These are phyloP conservation scores for Achaetomiella virescens DNA, from an alignment of 495 filamentous ascomycete genomes.

Conservation along the genomic window DNA sequence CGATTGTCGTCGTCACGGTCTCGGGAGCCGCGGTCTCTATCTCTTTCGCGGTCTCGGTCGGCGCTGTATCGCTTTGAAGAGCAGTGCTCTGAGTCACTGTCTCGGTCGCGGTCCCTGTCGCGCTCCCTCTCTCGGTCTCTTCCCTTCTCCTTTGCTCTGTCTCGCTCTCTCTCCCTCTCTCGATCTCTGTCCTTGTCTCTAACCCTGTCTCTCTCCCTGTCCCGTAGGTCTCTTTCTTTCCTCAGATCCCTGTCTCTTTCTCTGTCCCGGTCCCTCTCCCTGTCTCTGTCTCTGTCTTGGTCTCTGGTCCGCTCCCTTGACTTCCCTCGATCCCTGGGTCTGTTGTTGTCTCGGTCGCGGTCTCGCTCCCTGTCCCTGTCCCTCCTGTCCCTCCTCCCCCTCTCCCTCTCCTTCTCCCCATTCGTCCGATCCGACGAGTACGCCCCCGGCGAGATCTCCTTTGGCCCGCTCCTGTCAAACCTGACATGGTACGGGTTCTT, in stretches of 20 bases:
- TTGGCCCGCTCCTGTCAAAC: constrained; percentile 37
- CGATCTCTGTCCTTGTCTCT: constrained; percentile 17
- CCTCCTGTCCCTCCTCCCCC: constrained; percentile 10
- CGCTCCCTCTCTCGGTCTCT: constrained; percentile 15
- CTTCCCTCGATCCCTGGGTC: constrained; percentile 3
- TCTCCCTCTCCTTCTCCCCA: constrained; percentile 17
- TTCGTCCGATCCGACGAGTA: constrained; percentile 13
- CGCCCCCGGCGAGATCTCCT: constrained; percentile 27
- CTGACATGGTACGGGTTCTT: constrained; percentile 44
- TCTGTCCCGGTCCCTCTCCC: constrained; percentile 3
- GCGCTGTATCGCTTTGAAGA: too few species aligned
- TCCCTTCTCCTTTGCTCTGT: constrained; percentile 1
- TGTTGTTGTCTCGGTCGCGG: constrained; percentile 18
- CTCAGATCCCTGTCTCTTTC: constrained; percentile 20
- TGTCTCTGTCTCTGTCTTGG: constrained; percentile 21
- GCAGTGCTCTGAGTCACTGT: constrained; percentile 17
- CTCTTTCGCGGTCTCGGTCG: constrained; percentile 29
- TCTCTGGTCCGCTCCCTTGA: constrained; percentile 22
- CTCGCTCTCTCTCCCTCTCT: constrained; percentile 15
- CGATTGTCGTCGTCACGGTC: constrained; percentile 27
- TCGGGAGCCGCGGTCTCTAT: constrained; percentile 22
- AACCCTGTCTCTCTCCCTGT: constrained; percentile 12
- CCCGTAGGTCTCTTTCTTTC: constrained; percentile 18
- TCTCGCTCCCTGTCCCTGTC: constrained; percentile 17
- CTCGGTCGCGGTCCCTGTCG: constrained; percentile 11